phyloP scores from a whole-genome alignment of 2,329 filamentous ascomycete species.

The Talaromyces sp. region DNA sequence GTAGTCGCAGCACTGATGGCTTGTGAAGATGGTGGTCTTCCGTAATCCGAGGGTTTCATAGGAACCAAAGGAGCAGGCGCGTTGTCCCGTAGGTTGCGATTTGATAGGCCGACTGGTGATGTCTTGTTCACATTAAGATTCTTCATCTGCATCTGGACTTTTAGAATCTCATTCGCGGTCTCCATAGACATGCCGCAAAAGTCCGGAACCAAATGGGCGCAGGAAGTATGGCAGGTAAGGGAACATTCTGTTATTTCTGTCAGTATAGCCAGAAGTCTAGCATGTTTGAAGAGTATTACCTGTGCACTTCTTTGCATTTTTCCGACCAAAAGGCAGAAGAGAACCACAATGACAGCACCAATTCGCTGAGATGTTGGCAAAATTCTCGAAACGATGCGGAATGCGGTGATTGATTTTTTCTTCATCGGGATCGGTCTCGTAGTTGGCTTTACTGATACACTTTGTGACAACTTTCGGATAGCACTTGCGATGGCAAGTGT shows the following conservation, averaged over 20 bases:
- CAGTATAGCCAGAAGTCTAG: background rate
- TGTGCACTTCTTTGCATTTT: constrained; percentile 88
- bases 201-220: constrained; percentile 92
- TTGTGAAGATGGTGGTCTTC: constrained; percentile 38
- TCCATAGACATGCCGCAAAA: constrained; percentile 99
- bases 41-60: constrained; percentile 41
- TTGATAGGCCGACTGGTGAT: constrained; percentile 54
- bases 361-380: constrained; percentile 95
- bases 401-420: constrained; percentile 99
- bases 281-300: constrained; percentile 50
- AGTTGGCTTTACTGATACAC: constrained; percentile 99
- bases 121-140: constrained; percentile 58
- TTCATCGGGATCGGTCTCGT: constrained; percentile 95
- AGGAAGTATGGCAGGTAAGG: constrained; percentile 86
- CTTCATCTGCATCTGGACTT: constrained; percentile 79
- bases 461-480: constrained; percentile 97
- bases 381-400: constrained; percentile 94
- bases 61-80: constrained; percentile 36
- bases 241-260: constrained; percentile 67
- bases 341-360: constrained; percentile 99
- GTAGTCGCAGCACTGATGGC: constrained; percentile 45
- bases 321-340: constrained; percentile 88
- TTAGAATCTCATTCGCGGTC: constrained; percentile 87
- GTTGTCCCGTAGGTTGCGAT: constrained; percentile 63
- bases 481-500: constrained; percentile 97